These are phyloP conservation scores for Aurifilum marmelostoma DNA, from an alignment of 2,329 filamentous ascomycete species.

Conservation along the genomic window DNA sequence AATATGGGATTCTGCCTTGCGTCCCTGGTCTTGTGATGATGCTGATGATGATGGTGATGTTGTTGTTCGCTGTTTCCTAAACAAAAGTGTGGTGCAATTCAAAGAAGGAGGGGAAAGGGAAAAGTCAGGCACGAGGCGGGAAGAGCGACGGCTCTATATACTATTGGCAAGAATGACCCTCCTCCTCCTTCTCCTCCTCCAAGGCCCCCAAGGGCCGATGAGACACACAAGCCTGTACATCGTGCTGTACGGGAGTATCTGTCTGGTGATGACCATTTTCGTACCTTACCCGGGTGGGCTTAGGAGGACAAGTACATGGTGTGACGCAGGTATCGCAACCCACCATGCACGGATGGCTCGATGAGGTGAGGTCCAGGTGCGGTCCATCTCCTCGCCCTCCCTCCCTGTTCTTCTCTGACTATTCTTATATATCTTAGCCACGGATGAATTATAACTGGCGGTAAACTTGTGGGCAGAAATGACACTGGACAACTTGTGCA, in stretches of 20 bases:
- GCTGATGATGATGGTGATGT: neutral
- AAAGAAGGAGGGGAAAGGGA: neutral
- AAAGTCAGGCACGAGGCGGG: neutral
- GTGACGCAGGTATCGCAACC: slow-evolving; percentile 15
- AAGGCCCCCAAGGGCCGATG: neutral
- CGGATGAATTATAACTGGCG: neutral
- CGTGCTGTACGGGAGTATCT: slow-evolving; percentile 12
- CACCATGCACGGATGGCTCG: slow-evolving; percentile 13
- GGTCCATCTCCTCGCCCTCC: neutral
- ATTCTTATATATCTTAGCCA: no score
- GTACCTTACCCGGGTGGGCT: slow-evolving; percentile 22
- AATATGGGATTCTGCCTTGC: neutral
- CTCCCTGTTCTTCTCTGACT: neutral
- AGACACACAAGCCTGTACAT: neutral
- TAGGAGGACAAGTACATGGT: slow-evolving; percentile 20
- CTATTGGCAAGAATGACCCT: neutral
- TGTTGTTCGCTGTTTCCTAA: neutral
- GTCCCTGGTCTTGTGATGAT: neutral
- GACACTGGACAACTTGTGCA: neutral
- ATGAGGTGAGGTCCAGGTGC: slow-evolving; percentile 1
- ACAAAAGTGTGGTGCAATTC: neutral
- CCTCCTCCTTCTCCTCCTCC: neutral
- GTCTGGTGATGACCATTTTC: slow-evolving; percentile 21
- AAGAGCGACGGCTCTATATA: slow-evolving; percentile 17
- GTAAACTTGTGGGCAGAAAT: neutral